Base-by-base conservation (phyloP, 768 basidiomycete genomes). In the Polyporus arcularius region DNA sequence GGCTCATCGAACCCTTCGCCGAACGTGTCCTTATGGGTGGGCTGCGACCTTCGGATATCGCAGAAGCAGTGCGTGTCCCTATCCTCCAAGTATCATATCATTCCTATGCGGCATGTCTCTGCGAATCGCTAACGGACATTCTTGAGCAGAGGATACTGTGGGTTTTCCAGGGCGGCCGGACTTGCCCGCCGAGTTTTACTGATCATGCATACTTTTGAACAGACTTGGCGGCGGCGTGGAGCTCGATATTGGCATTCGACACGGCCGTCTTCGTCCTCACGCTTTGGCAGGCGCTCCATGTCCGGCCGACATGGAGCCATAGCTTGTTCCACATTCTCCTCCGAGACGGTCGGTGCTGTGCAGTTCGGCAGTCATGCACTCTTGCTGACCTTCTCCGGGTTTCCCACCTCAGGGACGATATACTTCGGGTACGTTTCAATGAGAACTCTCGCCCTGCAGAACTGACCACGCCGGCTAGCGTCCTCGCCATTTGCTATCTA, bases 251-350 rank as follows among this genome's bases (percentile, higher is more conserved):
- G 12, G 55, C 61, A 16, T 60, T 67, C 32, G 68, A 69, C 50
- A 40, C 55, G 14, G 57, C 62, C 4, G 60, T 69, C n/a, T 67
- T 67, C 52, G 32, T 39, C 10, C 64, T 69, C 5, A 65, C 64
- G 6, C 26, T 64, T 15, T 56, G n/a, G 12, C 58, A 60, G 15
- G 59, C 61, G 18, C 51, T 67, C 26, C 45, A 16, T 14, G 30
- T 64, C 7, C 42, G 68, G 52, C 54, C 39, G 15, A 53, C 28
- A 16, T 53, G 45, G 35, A 40, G 38, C 21, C 41, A 35, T 26
- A 53, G 58, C 16, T 39, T 60, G n/a, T 58, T 58, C 31, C 18
- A 10, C 10, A 10, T 60, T 2, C 32, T 60, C 40, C 16, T 53
- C 4, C 51, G 42, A 15, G 58, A 60, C 43, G 58, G 58, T 18